These are phyloP conservation scores for Albizia julibrissin DNA, from an alignment of 306 rosid species.

Conservation along the genomic window DNA sequence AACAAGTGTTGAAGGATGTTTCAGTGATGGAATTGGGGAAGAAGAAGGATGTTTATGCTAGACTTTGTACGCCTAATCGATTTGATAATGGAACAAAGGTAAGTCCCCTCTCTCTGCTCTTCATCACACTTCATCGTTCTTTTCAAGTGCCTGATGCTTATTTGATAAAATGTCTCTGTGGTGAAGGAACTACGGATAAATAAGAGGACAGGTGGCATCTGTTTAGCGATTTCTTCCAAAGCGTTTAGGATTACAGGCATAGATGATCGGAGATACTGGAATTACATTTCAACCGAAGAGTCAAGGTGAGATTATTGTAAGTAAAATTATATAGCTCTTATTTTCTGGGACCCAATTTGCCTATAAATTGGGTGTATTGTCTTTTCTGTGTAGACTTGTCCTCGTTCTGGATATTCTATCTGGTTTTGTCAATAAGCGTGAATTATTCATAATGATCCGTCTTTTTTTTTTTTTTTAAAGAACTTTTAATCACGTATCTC, in stretches of 20 bases:
- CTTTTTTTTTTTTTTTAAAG: not conserved
- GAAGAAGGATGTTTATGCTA: slow-evolving; percentile 60
- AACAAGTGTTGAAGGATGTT: slow-evolving; percentile 48
- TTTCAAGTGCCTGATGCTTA: slow-evolving; percentile 20
- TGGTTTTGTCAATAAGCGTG: not conserved
- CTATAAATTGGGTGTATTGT: slow-evolving; percentile 12
- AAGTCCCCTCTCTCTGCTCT: not conserved
- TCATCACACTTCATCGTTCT: not conserved
- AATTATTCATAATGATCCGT: not conserved
- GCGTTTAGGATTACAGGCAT: slow-evolving; percentile 83
- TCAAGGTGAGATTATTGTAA: slow-evolving; percentile 67
- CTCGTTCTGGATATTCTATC: not conserved
- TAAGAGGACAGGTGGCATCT: slow-evolving; percentile 63
- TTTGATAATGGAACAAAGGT: slow-evolving; percentile 80
- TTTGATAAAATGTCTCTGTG: slow-evolving; percentile 20
- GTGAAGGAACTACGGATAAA: slow-evolving; percentile 80
- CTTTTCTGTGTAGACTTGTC: not conserved
- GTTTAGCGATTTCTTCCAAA: slow-evolving; percentile 69
- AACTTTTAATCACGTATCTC: not conserved
- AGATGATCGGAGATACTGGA: slow-evolving; percentile 95
- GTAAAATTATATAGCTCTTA: slow-evolving; percentile 16
- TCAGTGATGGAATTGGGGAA: slow-evolving; percentile 35
- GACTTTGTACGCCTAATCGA: slow-evolving; percentile 62
- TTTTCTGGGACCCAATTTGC: not conserved
- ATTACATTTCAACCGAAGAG: slow-evolving; percentile 62